Evolutionary conservation across 2,329 filamentous ascomycete species (phyloP).

Genomic region (Neodidymelliopsis sp.): DNA sequence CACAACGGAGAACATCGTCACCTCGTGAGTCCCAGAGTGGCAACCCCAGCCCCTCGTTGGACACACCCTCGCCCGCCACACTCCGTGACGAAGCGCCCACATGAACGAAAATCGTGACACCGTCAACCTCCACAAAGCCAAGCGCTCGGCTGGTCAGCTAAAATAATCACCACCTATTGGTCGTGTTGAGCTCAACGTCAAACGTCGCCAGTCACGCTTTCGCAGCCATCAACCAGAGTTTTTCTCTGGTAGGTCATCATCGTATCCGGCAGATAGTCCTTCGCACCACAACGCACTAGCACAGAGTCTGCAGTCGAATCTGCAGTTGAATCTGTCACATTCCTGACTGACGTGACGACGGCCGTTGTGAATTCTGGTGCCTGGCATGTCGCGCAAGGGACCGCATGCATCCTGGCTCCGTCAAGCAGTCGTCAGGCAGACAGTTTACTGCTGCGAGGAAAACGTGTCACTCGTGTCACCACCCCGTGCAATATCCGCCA

Average conservation of each 20-base stretch:
- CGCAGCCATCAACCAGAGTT: constrained; percentile 3
- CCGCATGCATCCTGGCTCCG: not conserved
- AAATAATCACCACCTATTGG: constrained; percentile 7
- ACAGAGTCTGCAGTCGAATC: constrained; percentile 8
- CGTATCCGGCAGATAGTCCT: constrained; percentile 1
- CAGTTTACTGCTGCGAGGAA: not conserved
- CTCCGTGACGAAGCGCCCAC: constrained; percentile 31
- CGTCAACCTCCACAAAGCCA: constrained; percentile 20
- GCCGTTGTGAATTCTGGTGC: constrained; percentile 6
- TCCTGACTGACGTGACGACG: constrained; percentile 10
- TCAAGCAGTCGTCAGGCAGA: constrained; percentile 1
- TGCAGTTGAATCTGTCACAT: constrained; percentile 14
- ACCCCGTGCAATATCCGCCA: constrained; percentile 1
- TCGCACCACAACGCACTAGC: too few species aligned
- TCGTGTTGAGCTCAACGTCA: constrained; percentile 17
- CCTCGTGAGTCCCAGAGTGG: constrained; percentile 23
- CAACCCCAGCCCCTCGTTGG: constrained; percentile 27
- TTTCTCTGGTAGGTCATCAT: constrained; percentile 3
- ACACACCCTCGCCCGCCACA: constrained; percentile 24
- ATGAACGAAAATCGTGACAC: constrained; percentile 16
- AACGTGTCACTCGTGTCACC: constrained; percentile 9
- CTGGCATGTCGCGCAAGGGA: constrained; percentile 15
- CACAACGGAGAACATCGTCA: constrained; percentile 25
- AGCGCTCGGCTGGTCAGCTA: constrained; percentile 13
- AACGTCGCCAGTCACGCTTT: constrained; percentile 16